Percentiles rank a stretch among this genome's conserved stretches.
These are phyloP conservation scores for Aphanocladium album DNA, from an alignment of 2,329 filamentous ascomycete genomes.

Conservation along the genomic window DNA sequence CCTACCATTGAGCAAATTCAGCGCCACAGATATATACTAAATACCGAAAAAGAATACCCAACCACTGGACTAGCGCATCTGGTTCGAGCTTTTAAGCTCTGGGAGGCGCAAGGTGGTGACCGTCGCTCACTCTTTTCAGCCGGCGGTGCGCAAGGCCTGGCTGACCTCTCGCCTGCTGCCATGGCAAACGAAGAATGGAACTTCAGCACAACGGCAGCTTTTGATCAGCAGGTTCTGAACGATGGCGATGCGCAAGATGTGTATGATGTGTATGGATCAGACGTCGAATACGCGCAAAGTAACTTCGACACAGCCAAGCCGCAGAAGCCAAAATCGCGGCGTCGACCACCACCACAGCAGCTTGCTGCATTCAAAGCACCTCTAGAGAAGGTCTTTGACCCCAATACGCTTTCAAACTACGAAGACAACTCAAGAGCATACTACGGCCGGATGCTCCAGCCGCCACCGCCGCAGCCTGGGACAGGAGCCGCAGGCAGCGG, in stretches of 20 bases:
- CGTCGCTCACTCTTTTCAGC: slow-evolving; percentile 59
- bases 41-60: slow-evolving; percentile 59
- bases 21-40: slow-evolving; percentile 62
- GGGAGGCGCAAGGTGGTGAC: slow-evolving; percentile 70
- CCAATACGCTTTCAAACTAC: slow-evolving; percentile 60
- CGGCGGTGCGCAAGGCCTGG: slow-evolving; percentile 52
- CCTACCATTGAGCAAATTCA: slow-evolving; percentile 67
- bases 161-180: slow-evolving; percentile 38
- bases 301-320: slow-evolving; percentile 46
- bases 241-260: slow-evolving; percentile 53
- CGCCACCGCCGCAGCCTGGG: slow-evolving; percentile 24
- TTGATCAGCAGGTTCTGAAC: slow-evolving; percentile 53
- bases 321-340: slow-evolving; percentile 46
- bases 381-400: slow-evolving; percentile 61
- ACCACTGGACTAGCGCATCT: slow-evolving; percentile 58
- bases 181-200: slow-evolving; percentile 60
- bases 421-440: slow-evolving; percentile 59
- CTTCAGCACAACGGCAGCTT: slow-evolving; percentile 61
- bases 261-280: slow-evolving; percentile 55
- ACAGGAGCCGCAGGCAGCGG: slow-evolving; percentile 17
- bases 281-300: slow-evolving; percentile 46
- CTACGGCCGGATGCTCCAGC: slow-evolving; percentile 44
- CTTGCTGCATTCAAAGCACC: slow-evolving; percentile 54
- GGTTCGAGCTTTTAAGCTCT: slow-evolving; percentile 67
- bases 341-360: slow-evolving; percentile 53